Percentiles rank a stretch among this genome's conserved stretches.
Evolutionary conservation across 129 eudicot genomes (phyloP).

Genomic region (Centaurea solstitialis): DNA sequence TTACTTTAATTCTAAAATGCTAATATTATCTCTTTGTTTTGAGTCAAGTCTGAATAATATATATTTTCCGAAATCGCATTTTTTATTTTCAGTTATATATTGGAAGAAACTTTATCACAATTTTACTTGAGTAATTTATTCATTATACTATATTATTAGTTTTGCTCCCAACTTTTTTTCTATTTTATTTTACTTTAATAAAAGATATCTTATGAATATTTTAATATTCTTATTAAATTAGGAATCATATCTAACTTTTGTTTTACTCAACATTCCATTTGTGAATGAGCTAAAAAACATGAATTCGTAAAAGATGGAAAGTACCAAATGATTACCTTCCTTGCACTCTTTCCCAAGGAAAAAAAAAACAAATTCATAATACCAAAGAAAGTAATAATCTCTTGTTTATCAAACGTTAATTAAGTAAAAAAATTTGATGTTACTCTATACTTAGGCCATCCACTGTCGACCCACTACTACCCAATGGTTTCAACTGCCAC

Average conservation of each 20-base stretch:
- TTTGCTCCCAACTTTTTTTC: neutral
- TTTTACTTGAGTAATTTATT: neutral
- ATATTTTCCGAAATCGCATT: neutral
- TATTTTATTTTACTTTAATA: neutral
- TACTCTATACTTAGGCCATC: neutral
- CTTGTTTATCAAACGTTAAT: no score
- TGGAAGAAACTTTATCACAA: no score
- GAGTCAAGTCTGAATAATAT: no score
- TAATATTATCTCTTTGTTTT: no score
- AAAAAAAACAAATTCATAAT: neutral
- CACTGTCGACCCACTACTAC: no score
- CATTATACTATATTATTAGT: no score
- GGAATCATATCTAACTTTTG: constrained; percentile 6
- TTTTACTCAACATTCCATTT: constrained; percentile 7
- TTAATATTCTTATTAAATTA: neutral
- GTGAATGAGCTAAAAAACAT: constrained; percentile 5
- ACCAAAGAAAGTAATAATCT: neutral
- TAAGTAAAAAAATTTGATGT: no score
- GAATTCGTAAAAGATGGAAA: constrained; percentile 5
- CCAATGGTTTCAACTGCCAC: no score
- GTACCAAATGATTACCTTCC: constrained; percentile 18
- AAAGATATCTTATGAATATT: neutral
- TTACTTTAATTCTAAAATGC: no score
- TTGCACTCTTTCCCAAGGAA: constrained; percentile 10
- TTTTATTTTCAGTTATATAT: no score